Conservation (phyloP, 1,139 yeast genomes). For the Suhomyces guaymorum region DNA sequence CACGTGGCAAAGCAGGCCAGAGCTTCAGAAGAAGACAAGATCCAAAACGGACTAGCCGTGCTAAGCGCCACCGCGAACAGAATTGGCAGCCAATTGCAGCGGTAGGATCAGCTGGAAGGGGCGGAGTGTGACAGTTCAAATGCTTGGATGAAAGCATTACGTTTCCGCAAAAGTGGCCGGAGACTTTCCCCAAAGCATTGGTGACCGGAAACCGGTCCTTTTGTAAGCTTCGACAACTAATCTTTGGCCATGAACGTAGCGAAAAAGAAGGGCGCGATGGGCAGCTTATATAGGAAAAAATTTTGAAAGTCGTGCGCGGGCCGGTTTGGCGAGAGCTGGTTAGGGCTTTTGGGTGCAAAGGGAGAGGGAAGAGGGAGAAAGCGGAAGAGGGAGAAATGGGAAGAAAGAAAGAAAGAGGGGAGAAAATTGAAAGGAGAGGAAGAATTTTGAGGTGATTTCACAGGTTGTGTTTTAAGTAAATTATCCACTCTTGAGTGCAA, state of each 20-base stretch:
- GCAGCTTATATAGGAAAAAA: slow-evolving; percentile 2
- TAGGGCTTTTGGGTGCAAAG: slow-evolving; percentile 13
- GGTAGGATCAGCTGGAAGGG: too few relatives aligned
- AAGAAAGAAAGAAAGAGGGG: too few relatives aligned
- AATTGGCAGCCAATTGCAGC: background rate
- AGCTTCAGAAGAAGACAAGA: slow-evolving; percentile 20
- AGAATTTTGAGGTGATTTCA: too few relatives aligned
- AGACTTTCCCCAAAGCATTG: slow-evolving; percentile 92
- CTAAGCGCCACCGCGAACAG: too few relatives aligned
- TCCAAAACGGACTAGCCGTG: slow-evolving; percentile 17
- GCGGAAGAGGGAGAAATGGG: too few relatives aligned
- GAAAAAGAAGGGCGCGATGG: slow-evolving; percentile 20
- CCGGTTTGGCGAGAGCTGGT: background rate
- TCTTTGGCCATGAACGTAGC: slow-evolving; percentile 66
- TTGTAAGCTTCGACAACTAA: slow-evolving; percentile 83
- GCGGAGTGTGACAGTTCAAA: too few relatives aligned
- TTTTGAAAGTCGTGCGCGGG: slow-evolving; percentile 13
- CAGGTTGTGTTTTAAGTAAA: background rate
- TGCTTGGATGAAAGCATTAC: slow-evolving; percentile 44
- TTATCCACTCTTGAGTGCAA: background rate
- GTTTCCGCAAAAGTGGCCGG: slow-evolving; percentile 79
- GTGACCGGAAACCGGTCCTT: slow-evolving; percentile 39
- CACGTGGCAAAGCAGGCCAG: too few relatives aligned
- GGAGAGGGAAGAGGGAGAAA: too few relatives aligned
- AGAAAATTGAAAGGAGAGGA: too few relatives aligned